Evolutionary conservation across 179 eudicot species (phyloP).

Genomic region (Patellifolia procumbens): DNA sequence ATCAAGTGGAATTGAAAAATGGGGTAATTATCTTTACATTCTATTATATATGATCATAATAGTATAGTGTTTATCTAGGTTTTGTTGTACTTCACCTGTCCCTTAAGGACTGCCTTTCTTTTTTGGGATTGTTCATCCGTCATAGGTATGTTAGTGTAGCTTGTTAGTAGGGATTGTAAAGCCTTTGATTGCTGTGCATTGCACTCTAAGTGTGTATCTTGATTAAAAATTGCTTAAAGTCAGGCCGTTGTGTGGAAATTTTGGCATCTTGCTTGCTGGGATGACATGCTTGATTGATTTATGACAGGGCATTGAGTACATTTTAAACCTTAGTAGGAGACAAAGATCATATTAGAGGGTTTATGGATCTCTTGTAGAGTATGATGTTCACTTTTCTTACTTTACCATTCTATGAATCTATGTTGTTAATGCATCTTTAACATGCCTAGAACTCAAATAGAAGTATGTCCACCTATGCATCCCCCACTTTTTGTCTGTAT

Average conservation of each 20-base stretch:
- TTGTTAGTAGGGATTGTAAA: neutral
- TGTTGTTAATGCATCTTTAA: neutral
- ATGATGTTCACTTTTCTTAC: neutral
- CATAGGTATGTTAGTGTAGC: neutral
- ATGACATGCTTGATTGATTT: neutral
- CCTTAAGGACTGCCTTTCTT: no score
- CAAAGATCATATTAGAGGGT: neutral
- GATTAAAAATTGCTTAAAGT: neutral
- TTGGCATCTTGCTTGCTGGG: neutral
- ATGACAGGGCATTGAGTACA: neutral
- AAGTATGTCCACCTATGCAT: neutral
- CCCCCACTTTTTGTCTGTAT: neutral
- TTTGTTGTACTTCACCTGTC: neutral
- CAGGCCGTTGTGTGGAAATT: no score
- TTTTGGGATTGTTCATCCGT: neutral
- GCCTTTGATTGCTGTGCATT: slow-evolving; percentile 1
- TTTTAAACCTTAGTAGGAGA: neutral
- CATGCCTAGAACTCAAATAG: neutral
- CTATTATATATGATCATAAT: no score
- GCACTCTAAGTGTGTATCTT: neutral
- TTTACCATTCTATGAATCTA: neutral
- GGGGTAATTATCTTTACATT: slow-evolving; percentile 56
- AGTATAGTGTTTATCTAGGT: neutral
- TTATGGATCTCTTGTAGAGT: neutral
- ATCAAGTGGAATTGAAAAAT: slow-evolving; percentile 68